These are phyloP conservation scores for Pseudisothecium myosuroides DNA, from an alignment of 225 moss, liverwort and hornwort species.

Conservation along the genomic window DNA sequence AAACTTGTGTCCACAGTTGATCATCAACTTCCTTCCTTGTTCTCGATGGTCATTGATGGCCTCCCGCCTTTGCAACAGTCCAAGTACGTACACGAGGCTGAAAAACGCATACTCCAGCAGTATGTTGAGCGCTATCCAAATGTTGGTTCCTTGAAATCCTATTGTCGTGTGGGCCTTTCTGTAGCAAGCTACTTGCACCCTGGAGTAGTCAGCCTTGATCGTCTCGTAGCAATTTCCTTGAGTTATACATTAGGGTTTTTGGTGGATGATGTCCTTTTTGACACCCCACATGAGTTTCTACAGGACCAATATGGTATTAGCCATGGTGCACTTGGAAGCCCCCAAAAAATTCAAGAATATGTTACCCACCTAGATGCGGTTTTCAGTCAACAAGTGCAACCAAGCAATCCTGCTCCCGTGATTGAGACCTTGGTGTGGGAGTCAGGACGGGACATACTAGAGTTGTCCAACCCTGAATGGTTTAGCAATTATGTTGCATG, in stretches of 20 bases:
- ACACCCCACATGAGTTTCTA: neutral
- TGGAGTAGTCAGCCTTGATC: neutral
- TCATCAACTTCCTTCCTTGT: neutral
- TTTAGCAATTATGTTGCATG: neutral
- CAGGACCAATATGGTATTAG: fast-evolving
- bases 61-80: neutral
- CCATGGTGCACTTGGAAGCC: neutral
- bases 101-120: neutral
- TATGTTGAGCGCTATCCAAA: neutral
- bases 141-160: neutral
- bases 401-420: neutral
- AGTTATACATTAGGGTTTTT: neutral
- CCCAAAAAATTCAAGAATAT: neutral
- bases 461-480: neutral
- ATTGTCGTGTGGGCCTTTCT: neutral
- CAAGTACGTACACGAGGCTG: neutral
- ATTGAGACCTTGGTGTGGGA: neutral
- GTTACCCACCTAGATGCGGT: neutral
- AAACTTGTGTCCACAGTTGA: fast-evolving
- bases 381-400: neutral
- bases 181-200: neutral
- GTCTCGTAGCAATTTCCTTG: neutral
- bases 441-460: neutral
- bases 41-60: neutral
- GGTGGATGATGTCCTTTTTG: neutral